Percentiles rank a stretch among this genome's conserved stretches.
phyloP scores from a whole-genome alignment of 805 yeast species.

The Suhomyces sp. region DNA sequence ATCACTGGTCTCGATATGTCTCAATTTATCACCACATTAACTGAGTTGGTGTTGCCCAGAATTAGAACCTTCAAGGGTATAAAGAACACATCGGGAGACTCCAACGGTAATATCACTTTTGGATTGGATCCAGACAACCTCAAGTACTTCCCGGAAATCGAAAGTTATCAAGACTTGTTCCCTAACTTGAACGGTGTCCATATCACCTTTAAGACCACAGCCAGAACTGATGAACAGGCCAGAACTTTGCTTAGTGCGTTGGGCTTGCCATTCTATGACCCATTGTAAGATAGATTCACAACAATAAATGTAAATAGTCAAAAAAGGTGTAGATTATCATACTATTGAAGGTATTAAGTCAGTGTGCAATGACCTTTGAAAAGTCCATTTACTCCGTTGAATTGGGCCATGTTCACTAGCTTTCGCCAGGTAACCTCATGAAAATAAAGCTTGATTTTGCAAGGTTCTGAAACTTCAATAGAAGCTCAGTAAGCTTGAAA shows the following conservation, averaged over 20 bases:
- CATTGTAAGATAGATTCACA: constrained; percentile 3
- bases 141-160: constrained; percentile 88
- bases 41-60: constrained; percentile 92
- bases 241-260: constrained; percentile 77
- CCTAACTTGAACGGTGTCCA: constrained; percentile 85
- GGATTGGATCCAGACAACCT: constrained; percentile 79
- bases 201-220: constrained; percentile 80
- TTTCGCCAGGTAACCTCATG: too few relatives aligned
- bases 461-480: too few relatives aligned
- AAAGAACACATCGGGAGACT: constrained; percentile 75
- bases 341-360: too few relatives aligned
- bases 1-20: constrained; percentile 78
- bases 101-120: constrained; percentile 79
- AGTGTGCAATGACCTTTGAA: too few relatives aligned
- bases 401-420: too few relatives aligned
- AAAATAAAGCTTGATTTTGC: too few relatives aligned
- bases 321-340: too few relatives aligned
- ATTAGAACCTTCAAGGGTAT: constrained; percentile 85
- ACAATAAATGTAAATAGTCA: constrained; percentile 1
- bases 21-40: constrained; percentile 81
- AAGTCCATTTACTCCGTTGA: too few relatives aligned
- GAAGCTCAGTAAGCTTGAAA: too few relatives aligned
- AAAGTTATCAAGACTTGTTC: constrained; percentile 85
- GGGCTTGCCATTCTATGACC: constrained; percentile 69
- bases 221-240: constrained; percentile 89